Percentiles rank a stretch among this genome's conserved stretches.
Conservation (phyloP, 163 green algal genomes). For the Scenedesmus sp. region DNA sequence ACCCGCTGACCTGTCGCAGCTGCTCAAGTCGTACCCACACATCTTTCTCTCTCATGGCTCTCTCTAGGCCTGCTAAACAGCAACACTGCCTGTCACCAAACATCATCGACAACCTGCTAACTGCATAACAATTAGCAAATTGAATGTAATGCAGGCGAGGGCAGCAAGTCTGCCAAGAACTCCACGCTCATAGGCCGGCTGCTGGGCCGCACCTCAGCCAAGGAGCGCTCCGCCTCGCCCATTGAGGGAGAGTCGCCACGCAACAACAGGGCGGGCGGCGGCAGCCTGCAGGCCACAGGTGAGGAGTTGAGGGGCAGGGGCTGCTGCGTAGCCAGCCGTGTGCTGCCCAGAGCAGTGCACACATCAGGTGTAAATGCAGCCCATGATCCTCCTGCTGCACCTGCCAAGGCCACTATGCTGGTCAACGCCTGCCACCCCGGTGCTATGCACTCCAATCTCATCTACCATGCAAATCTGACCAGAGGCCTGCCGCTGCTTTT, state of each 20-base stretch:
- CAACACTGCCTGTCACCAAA: too few relatives aligned
- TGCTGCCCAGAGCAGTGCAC: too few relatives aligned
- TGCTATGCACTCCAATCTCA: too few relatives aligned
- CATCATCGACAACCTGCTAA: too few relatives aligned
- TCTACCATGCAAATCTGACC: too few relatives aligned
- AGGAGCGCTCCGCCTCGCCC: background rate
- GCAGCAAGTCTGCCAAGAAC: slow-evolving; percentile 33
- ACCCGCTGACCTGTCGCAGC: background rate
- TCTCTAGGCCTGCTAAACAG: too few relatives aligned
- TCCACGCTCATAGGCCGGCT: slow-evolving; percentile 16
- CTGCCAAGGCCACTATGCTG: too few relatives aligned
- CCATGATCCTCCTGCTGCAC: too few relatives aligned
- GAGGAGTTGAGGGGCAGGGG: background rate
- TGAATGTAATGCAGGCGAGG: slow-evolving; percentile 9
- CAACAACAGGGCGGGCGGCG: background rate
- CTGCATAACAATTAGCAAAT: too few relatives aligned
- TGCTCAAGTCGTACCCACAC: background rate
- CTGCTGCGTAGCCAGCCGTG: background rate
- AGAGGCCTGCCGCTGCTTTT: background rate
- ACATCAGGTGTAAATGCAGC: too few relatives aligned
- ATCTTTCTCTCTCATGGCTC: too few relatives aligned
- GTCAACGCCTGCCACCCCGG: too few relatives aligned
- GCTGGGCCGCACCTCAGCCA: slow-evolving; percentile 7
- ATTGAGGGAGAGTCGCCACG: slow-evolving; percentile 18
- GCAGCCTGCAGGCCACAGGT: slow-evolving; percentile 1